These are phyloP conservation scores for Xylariaceae sp. DNA, from an alignment of 2,329 filamentous ascomycete species.

Conservation along the genomic window DNA sequence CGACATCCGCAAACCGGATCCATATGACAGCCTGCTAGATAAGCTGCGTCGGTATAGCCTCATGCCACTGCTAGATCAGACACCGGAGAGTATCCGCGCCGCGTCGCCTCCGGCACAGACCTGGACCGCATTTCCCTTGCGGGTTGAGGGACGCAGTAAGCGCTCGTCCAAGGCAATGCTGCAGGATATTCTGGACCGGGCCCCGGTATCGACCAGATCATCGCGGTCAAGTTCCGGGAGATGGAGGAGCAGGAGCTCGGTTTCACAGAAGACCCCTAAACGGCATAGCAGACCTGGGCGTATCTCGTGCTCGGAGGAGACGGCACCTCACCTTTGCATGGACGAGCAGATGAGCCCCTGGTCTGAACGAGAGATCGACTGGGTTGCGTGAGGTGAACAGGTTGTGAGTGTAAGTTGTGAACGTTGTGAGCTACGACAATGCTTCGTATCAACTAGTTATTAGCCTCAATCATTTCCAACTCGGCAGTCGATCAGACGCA, in stretches of 20 bases:
- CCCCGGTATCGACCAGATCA: conserved; percentile 3
- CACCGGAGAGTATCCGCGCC: conserved; percentile 24
- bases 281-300: not conserved
- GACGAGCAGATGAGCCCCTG: conserved; percentile 25
- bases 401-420: not conserved
- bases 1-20: not conserved
- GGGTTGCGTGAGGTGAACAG: conserved; percentile 7
- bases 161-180: conserved; percentile 28
- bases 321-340: conserved; percentile 27
- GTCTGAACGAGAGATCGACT: conserved; percentile 13
- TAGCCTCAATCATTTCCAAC: not conserved
- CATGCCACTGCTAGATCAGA: conserved; percentile 30
- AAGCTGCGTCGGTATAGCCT: conserved; percentile 34
- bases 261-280: conserved; percentile 5
- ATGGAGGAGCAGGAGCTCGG: conserved; percentile 1
- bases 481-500: not conserved
- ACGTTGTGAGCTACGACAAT: not conserved
- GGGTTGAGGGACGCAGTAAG: conserved; percentile 8
- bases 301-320: conserved; percentile 30
- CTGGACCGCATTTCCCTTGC: conserved; percentile 11
- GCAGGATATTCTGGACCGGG: conserved; percentile 28
- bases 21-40: conserved; percentile 19
- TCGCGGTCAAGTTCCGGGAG: conserved; percentile 13
- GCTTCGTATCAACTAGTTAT: not conserved
- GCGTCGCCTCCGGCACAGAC: not conserved